These are phyloP conservation scores for Pseudogymnoascus sp. DNA, from an alignment of 2,329 filamentous ascomycete genomes.

Conservation along the genomic window DNA sequence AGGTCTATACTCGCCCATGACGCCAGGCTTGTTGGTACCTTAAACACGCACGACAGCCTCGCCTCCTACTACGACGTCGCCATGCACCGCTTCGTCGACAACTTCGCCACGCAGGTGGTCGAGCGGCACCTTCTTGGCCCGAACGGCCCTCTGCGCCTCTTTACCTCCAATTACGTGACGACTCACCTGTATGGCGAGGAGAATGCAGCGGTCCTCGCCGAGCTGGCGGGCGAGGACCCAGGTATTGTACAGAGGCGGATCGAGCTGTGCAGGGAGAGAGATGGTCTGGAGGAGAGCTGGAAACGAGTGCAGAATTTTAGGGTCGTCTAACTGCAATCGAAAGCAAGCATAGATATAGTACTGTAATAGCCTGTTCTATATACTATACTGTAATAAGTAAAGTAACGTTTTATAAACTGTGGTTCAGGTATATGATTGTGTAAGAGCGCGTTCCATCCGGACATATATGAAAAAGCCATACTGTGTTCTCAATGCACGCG, in stretches of 20 bases:
- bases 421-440: neutral
- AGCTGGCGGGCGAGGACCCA: slow-evolving; percentile 13
- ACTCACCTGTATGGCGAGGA: slow-evolving; percentile 13
- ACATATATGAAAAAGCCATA: too few relatives aligned
- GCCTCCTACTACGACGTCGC: slow-evolving; percentile 14
- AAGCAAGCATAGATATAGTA: neutral
- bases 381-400: neutral
- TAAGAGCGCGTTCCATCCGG: too few relatives aligned
- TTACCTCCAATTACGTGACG: slow-evolving; percentile 14
- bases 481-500: too few relatives aligned
- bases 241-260: slow-evolving; percentile 8
- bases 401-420: neutral
- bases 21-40: slow-evolving; percentile 8
- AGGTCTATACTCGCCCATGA: neutral
- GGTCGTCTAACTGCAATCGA: slow-evolving; percentile 10
- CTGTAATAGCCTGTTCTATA: neutral
- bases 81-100: slow-evolving; percentile 17
- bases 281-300: slow-evolving; percentile 15
- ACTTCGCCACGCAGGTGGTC: slow-evolving; percentile 16
- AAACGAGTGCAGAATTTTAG: slow-evolving; percentile 14
- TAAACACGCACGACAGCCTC: slow-evolving; percentile 13
- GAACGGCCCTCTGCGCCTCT: slow-evolving; percentile 12
- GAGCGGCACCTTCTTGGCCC: slow-evolving; percentile 17
- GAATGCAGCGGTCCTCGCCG: slow-evolving; percentile 9
- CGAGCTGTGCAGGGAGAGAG: slow-evolving; percentile 9